Conservation (phyloP, 192 early-diverging fungal genomes). For the Mortierella antarctica region DNA sequence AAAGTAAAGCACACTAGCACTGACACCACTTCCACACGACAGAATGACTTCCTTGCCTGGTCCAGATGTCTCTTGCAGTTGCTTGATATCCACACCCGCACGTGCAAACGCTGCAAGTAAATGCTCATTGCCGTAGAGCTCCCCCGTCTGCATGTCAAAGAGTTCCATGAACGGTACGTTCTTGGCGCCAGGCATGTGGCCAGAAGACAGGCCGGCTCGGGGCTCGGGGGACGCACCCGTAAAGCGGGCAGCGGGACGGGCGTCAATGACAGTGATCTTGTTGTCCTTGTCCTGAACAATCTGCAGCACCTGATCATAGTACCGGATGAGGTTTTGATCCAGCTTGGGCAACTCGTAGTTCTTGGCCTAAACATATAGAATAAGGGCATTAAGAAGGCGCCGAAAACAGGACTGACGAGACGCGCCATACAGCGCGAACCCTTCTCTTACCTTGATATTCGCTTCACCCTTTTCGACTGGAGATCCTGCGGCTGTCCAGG, state of each 20-base stretch:
- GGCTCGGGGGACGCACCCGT: constrained; percentile 83
- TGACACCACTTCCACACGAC: constrained; percentile 91
- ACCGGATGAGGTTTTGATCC: constrained; percentile 59
- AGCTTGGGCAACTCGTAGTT: constrained; percentile 47
- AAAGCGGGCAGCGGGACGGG: constrained; percentile 72
- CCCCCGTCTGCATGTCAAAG: constrained; percentile 59
- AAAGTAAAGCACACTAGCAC: constrained; percentile 84
- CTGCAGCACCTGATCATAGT: constrained; percentile 59
- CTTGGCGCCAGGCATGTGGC: constrained; percentile 86
- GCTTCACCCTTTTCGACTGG: constrained; percentile 60
- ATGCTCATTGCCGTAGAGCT: constrained; percentile 66
- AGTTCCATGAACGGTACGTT: constrained; percentile 78
- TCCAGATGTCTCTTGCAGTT: constrained; percentile 8
- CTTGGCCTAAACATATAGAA: constrained; percentile 22
- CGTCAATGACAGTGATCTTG: constrained; percentile 72
- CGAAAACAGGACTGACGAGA: not conserved
- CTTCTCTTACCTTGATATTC: constrained; percentile 37
- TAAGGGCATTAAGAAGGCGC: not conserved
- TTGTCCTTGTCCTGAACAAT: constrained; percentile 59
- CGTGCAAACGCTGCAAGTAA: constrained; percentile 62
- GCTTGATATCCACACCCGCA: constrained; percentile 72
- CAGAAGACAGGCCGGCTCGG: constrained; percentile 77
- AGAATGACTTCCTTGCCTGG: constrained; percentile 72
- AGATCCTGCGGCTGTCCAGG: constrained; percentile 73
- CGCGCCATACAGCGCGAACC: no score